Evolutionary conservation across 2,329 filamentous ascomycete genomes (phyloP).

Genomic region (Aulographum hederae): DNA sequence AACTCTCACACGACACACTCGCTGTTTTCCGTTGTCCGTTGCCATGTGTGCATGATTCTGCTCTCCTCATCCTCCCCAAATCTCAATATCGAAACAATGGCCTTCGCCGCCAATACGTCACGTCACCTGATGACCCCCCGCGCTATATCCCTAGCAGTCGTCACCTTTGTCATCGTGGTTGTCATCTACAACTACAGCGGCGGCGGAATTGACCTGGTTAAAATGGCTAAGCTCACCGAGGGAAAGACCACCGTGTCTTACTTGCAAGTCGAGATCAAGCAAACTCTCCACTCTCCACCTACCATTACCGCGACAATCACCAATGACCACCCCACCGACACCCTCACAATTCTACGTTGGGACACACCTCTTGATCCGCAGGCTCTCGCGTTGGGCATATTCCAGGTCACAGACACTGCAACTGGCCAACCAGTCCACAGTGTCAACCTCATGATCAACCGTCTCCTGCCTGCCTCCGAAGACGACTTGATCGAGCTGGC

Average conservation of each 20-base stretch:
- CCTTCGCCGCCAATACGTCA: too few species aligned
- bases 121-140: too few species aligned
- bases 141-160: slow-evolving; percentile 1
- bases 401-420: slow-evolving; percentile 13
- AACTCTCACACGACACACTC: too few species aligned
- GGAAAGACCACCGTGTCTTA: neutral
- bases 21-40: too few species aligned
- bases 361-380: slow-evolving; percentile 20
- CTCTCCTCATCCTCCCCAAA: too few species aligned
- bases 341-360: slow-evolving; percentile 21
- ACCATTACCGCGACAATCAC: slow-evolving; percentile 17
- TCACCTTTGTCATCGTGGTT: neutral
- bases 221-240: neutral
- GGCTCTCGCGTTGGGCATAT: slow-evolving; percentile 19
- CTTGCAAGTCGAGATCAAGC: slow-evolving; percentile 4
- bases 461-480: slow-evolving; percentile 17
- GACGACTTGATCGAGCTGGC: slow-evolving; percentile 17
- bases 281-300: slow-evolving; percentile 13
- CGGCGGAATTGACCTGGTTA: neutral
- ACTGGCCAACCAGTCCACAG: slow-evolving; percentile 13
- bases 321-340: slow-evolving; percentile 15
- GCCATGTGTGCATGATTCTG: too few species aligned
- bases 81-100: too few species aligned
- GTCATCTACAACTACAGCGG: slow-evolving; percentile 1
- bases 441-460: slow-evolving; percentile 15